Evolutionary conservation across 176 grass and related monocot species (phyloP).

Genomic region (Juncus effusus): DNA sequence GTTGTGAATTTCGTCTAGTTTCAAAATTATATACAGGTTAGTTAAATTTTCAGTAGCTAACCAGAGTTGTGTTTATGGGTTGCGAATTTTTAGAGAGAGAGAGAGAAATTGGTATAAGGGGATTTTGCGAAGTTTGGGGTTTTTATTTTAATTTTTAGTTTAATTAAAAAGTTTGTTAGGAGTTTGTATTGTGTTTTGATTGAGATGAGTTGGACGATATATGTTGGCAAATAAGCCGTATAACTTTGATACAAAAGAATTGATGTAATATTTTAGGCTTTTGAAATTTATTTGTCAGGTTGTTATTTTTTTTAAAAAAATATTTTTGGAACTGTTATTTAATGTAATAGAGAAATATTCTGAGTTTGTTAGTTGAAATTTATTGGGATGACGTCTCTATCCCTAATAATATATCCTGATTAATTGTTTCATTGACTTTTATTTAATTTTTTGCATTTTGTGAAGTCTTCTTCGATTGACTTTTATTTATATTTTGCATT

Average conservation of each 20-base stretch:
- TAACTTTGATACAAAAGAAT: conserved; percentile 29
- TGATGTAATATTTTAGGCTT: conserved; percentile 33
- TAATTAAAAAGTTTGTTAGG: conserved; percentile 25
- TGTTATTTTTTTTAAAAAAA: conserved; percentile 29
- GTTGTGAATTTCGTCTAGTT: conserved; percentile 15
- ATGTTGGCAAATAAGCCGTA: background rate
- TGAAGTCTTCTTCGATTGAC: conserved; percentile 13
- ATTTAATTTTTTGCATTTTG: background rate
- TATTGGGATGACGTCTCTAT: conserved; percentile 25
- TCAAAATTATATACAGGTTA: conserved; percentile 31
- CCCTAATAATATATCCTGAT: conserved; percentile 30
- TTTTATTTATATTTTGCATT: conserved; percentile 17
- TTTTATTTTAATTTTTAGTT: conserved; percentile 17
- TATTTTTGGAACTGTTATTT: conserved; percentile 16
- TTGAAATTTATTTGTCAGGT: conserved; percentile 21
- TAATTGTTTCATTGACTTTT: background rate
- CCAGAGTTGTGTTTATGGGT: conserved; percentile 32
- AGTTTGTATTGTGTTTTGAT: conserved; percentile 24
- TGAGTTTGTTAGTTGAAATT: conserved; percentile 25
- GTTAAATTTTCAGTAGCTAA: conserved; percentile 33
- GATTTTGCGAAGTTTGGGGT: conserved; percentile 24
- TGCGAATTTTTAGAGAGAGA: conserved; percentile 27
- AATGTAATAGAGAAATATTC: conserved; percentile 30
- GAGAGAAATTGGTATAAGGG: conserved; percentile 17
- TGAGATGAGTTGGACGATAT: conserved; percentile 32